Percentiles rank a stretch among this genome's conserved stretches.
Evolutionary conservation across 192 early-diverging fungal genomes (phyloP).

Genomic region (Pilobolus umbonatus): DNA sequence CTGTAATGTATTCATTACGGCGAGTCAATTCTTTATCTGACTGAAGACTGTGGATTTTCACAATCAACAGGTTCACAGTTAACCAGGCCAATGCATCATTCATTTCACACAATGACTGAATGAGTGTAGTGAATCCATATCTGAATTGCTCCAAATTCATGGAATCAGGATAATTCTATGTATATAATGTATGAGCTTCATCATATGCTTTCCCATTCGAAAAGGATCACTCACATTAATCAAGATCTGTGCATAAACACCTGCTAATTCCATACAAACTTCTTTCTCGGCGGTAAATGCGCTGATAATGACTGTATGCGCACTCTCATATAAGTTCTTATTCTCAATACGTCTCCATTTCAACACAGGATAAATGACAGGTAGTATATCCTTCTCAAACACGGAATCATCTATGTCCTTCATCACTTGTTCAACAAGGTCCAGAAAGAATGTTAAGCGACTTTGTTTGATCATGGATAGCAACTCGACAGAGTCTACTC

Average conservation of each 20-base stretch:
- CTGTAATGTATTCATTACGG: conserved; percentile 21
- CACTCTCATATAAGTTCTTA: conserved; percentile 45
- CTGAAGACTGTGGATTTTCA: conserved; percentile 31
- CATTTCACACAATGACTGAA: conserved; percentile 40
- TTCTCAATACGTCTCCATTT: conserved; percentile 30
- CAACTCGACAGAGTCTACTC: not conserved
- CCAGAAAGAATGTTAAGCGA: conserved; percentile 40
- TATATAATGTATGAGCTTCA: conserved; percentile 1
- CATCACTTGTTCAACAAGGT: conserved; percentile 47
- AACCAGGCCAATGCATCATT: conserved; percentile 51
- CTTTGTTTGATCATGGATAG: conserved; percentile 31
- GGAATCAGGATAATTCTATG: conserved; percentile 41
- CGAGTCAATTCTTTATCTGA: conserved; percentile 5
- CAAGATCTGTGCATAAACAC: conserved; percentile 45
- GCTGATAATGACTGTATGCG: conserved; percentile 43
- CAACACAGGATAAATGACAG: conserved; percentile 39
- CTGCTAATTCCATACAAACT: conserved; percentile 41
- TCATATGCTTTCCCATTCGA: not conserved
- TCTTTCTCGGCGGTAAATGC: conserved; percentile 43
- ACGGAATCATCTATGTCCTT: conserved; percentile 36
- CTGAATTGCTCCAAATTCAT: conserved; percentile 45
- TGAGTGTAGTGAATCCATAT: conserved; percentile 45
- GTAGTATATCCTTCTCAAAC: conserved; percentile 42
- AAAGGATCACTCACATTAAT: conserved; percentile 36
- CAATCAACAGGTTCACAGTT: conserved; percentile 39